phyloP scores from a whole-genome alignment of 2,329 filamentous ascomycete species.

The Xylariaceae sp. region DNA sequence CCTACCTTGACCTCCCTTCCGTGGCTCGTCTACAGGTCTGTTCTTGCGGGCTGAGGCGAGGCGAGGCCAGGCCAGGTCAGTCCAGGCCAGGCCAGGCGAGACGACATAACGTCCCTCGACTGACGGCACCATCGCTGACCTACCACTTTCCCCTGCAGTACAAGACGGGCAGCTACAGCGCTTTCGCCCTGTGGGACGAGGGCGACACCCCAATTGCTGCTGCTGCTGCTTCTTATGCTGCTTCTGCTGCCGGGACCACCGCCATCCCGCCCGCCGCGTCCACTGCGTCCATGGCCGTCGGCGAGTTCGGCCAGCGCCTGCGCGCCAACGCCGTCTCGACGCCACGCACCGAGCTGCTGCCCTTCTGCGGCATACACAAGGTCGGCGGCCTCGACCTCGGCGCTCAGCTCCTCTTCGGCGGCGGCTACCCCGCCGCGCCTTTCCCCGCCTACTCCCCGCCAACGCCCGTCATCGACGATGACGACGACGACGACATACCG shows the following conservation, averaged over 20 bases:
- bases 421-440: conserved; percentile 7
- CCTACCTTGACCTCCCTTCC: too few relatives aligned
- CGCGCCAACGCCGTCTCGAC: conserved; percentile 23
- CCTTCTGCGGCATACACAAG: conserved; percentile 75
- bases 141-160: too few relatives aligned
- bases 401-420: conserved; percentile 36
- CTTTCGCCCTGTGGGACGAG: conserved; percentile 46
- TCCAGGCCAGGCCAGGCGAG: too few relatives aligned
- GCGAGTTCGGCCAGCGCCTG: conserved; percentile 12
- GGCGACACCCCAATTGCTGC: conserved; percentile 11
- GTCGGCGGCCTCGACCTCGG: conserved; percentile 62
- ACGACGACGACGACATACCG: conserved; percentile 21
- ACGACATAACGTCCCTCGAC: too few relatives aligned
- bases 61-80: too few relatives aligned
- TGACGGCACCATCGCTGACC: too few relatives aligned
- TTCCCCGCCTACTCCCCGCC: conserved; percentile 6
- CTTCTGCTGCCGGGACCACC: too few relatives aligned
- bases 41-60: too few relatives aligned
- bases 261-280: not conserved
- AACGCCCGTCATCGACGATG: conserved; percentile 8
- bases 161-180: conserved; percentile 59
- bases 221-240: conserved; percentile 1
- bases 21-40: too few relatives aligned
- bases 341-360: conserved; percentile 59
- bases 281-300: conserved; percentile 3